Evolutionary conservation across 495 filamentous ascomycete species (phyloP), one percentile per base, ranked within the genome.

Genomic region (Thozetella sp.): DNA sequence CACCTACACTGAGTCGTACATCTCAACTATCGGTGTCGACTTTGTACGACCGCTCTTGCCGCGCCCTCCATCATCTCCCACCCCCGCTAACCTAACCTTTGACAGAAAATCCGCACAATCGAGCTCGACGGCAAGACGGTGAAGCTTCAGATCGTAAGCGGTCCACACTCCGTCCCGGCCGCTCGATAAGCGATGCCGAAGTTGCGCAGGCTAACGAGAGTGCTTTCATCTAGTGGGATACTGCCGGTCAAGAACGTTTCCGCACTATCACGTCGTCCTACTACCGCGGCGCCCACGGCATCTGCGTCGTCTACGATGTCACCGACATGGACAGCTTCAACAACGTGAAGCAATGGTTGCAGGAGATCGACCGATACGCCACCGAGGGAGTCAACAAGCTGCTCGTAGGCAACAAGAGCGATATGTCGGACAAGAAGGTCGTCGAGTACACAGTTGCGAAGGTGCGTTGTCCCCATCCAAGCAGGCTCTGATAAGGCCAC

Each of bases 291-390:
- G 95, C 95, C 66, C 96, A 99, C 76, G 95, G 95, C 67, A 99
- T 99, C 80, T 99, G 95, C 78, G 95, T 99, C 55, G 95, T 99
- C 72, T 99, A 97, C 83, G 95, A 99, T 87, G 96, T 99, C 72
- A 99, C 95, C 46, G 96, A 99, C 74, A 98, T 97, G 96, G 96
- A 98, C 78, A 96, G 91, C 46, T 99, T 98, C 92, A 98, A 98
- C 86, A 98, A 98, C 80, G 96, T 99, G 67, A 97, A 98, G 90
- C 96, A 98, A 83, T 99, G 95, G 95, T 89, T 99, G 59, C 96
- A 98, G 74, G 96, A 99, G 80, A 99, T 99, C 64, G 96, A 99
- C 79, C 88, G 96, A 68, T 98, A 99, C 68, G 95, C 95, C 61
- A 98, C 95, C 56, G 95, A 99, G 77, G 96, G 96, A 67, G 95